Percentiles rank a stretch among this genome's conserved stretches.
Evolutionary conservation across 805 yeast species (phyloP).

Genomic region (Yamadazyma kitorensis): DNA sequence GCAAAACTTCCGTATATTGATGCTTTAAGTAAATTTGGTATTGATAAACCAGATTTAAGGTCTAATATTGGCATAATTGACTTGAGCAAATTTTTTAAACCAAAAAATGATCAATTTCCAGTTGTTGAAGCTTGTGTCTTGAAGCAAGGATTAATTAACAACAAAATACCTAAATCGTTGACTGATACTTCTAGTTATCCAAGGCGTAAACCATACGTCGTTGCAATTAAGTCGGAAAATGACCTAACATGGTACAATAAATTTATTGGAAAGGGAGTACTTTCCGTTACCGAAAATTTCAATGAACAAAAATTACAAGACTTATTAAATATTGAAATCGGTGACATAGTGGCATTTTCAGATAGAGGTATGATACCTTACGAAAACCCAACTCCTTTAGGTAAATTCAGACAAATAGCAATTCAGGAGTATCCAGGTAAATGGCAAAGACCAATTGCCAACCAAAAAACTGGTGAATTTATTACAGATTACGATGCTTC

Average conservation of each 20-base stretch:
- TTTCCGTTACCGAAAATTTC: constrained; percentile 16
- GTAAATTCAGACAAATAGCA: constrained; percentile 76
- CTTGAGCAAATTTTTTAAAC: constrained; percentile 40
- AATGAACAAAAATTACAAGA: constrained; percentile 15
- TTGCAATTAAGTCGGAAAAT: constrained; percentile 45
- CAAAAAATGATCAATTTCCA: constrained; percentile 46
- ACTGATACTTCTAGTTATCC: constrained; percentile 45
- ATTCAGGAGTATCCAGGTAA: constrained; percentile 50
- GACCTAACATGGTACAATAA: constrained; percentile 46
- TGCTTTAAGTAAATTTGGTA: constrained; percentile 74
- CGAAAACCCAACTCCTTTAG: constrained; percentile 95
- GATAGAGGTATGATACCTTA: constrained; percentile 69
- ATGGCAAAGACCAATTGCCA: constrained; percentile 43
- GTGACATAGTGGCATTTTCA: constrained; percentile 77
- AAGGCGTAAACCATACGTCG: constrained; percentile 55
- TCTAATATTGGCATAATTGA: constrained; percentile 51
- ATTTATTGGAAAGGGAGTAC: constrained; percentile 28
- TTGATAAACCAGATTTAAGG: constrained; percentile 92
- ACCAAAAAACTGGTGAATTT: constrained; percentile 9
- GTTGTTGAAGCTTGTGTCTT: constrained; percentile 74
- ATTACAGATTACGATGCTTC: constrained; percentile 17
- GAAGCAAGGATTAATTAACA: constrained; percentile 40
- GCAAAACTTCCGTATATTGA: constrained; percentile 59
- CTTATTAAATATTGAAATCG: constrained; percentile 46
- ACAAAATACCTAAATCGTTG: constrained; percentile 36